Evolutionary conservation across 257 asterid species (phyloP).

Genomic region (Nemophila menziesii): DNA sequence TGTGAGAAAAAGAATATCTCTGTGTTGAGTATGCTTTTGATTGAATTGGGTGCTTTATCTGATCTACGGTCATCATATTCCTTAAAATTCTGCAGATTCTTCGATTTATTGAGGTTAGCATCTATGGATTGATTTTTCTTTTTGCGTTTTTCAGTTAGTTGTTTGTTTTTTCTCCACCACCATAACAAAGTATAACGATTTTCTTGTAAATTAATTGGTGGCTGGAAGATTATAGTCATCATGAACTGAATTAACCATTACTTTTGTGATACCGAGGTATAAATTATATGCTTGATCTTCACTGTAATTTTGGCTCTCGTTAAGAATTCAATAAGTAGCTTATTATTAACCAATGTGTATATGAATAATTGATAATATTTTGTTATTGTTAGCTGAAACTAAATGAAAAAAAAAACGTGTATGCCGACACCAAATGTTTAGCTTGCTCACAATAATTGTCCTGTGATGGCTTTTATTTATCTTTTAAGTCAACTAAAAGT

Average conservation of each 20-base stretch:
- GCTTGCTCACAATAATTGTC: not conserved
- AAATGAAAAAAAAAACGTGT: not conserved
- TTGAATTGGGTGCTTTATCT: conserved; percentile 40
- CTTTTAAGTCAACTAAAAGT: not conserved
- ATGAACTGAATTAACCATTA: not conserved
- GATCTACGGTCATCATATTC: conserved; percentile 54
- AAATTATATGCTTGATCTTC: not conserved
- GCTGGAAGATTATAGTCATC: not conserved
- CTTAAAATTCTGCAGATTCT: conserved; percentile 45
- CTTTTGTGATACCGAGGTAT: not conserved
- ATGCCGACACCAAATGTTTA: not conserved
- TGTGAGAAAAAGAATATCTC: conserved; percentile 30
- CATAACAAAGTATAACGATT: conserved; percentile 5
- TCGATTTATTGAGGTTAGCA: conserved; percentile 40
- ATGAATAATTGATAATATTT: not conserved
- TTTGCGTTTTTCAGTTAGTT: conserved; percentile 4
- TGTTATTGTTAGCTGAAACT: not conserved
- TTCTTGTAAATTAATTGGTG: conserved; percentile 7
- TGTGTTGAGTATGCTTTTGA: conserved; percentile 39
- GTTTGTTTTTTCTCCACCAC: conserved; percentile 7
- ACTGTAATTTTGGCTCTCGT: not conserved
- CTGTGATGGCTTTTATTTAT: not conserved
- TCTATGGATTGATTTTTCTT: conserved; percentile 9
- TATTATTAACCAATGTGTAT: not conserved
- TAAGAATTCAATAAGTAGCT: not conserved